These are phyloP conservation scores for Malassezia slooffiae DNA, from an alignment of 1,284 basidiomycete species.

Conservation along the genomic window DNA sequence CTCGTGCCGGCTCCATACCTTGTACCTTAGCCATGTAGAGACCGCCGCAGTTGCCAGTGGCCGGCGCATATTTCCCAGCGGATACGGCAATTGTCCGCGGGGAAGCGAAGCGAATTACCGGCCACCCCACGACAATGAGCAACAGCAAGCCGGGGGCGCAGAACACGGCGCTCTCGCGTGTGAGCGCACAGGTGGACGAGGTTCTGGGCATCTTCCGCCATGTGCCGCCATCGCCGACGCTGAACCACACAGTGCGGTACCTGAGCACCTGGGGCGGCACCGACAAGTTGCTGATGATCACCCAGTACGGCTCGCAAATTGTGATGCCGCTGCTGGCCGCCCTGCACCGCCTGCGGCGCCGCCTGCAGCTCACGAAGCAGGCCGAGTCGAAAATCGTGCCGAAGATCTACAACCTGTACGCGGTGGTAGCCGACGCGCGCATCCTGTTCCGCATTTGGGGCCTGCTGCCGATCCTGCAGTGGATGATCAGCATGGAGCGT, in stretches of 20 bases:
- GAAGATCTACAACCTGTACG: constrained; percentile 22
- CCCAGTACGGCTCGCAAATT: constrained; percentile 39
- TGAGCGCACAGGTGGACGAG: background rate
- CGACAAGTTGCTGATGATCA: constrained; percentile 43
- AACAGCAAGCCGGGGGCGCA: no score
- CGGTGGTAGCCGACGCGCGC: constrained; percentile 35
- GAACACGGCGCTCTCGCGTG: no score
- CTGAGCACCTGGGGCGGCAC: constrained; percentile 43
- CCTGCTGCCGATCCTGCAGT: constrained; percentile 44
- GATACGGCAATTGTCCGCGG: no score
- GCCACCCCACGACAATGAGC: no score
- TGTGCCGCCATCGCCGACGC: constrained; percentile 25
- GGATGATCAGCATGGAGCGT: constrained; percentile 41
- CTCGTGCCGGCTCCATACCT: no score
- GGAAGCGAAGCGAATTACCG: no score
- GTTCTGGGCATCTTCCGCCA: constrained; percentile 18
- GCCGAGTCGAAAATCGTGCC: constrained; percentile 20
- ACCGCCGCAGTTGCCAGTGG: no score
- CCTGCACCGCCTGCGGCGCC: constrained; percentile 29
- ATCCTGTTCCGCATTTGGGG: constrained; percentile 43
- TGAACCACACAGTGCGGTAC: constrained; percentile 42
- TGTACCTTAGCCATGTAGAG: no score
- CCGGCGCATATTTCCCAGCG: no score
- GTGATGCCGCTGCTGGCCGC: constrained; percentile 35
- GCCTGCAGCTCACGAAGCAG: constrained; percentile 22